Conservation (phyloP, 129 eudicot species). For the Ambrosia trifida region DNA sequence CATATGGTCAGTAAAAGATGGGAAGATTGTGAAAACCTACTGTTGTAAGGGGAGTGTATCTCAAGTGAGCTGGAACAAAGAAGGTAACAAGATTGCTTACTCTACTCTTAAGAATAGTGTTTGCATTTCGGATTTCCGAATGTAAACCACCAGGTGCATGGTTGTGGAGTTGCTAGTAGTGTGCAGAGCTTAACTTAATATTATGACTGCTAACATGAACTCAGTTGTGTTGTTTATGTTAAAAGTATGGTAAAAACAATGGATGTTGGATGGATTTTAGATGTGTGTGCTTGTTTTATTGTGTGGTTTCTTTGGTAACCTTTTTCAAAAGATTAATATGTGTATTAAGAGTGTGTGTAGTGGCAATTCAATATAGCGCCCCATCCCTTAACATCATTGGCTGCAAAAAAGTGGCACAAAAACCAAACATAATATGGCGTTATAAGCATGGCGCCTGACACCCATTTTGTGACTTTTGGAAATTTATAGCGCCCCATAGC, state of each 20-base stretch:
- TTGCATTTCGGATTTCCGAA: slow-evolving; percentile 45
- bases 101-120: slow-evolving; percentile 42
- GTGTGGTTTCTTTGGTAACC: slow-evolving; percentile 11
- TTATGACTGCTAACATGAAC: not conserved
- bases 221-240: not conserved
- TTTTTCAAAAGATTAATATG: no score
- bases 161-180: not conserved
- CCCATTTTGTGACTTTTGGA: no score
- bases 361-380: no score
- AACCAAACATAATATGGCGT: no score
- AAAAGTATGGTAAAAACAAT: not conserved
- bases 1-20: slow-evolving; percentile 57
- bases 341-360: no score
- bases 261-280: not conserved
- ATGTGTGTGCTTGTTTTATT: slow-evolving; percentile 1
- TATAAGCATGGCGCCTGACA: no score
- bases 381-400: no score
- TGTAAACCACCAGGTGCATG: slow-evolving; percentile 24
- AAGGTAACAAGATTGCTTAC: slow-evolving; percentile 55
- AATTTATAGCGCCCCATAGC: no score
- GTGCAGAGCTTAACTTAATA: not conserved
- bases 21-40: slow-evolving; percentile 50
- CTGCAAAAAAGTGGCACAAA: no score
- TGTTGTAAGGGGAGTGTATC: slow-evolving; percentile 43
- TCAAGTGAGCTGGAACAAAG: slow-evolving; percentile 62